These are phyloP conservation scores for Xylaria intraflava DNA, from an alignment of 495 filamentous ascomycete genomes.

Conservation along the genomic window DNA sequence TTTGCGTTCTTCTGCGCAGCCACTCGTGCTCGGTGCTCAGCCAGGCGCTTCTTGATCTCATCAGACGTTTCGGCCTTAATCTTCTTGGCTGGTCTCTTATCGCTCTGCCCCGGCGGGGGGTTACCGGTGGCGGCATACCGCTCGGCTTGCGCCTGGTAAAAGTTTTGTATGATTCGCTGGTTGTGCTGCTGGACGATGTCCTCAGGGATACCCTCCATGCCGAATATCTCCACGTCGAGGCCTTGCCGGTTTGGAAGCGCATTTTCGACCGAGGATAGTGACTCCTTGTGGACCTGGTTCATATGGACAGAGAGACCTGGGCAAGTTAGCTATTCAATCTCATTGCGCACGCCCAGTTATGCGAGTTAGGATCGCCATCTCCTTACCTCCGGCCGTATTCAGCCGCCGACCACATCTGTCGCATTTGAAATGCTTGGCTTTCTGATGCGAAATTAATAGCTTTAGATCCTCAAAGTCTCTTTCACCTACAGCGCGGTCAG, in stretches of 20 bases:
- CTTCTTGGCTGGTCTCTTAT: conserved; percentile 60
- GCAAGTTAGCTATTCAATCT: conserved; percentile 18
- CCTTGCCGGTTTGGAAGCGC: conserved; percentile 75
- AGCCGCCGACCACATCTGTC: conserved; percentile 78
- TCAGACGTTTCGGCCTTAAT: conserved; percentile 69
- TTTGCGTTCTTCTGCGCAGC: conserved; percentile 51
- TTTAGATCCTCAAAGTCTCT: conserved; percentile 96
- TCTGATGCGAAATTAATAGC: conserved; percentile 93
- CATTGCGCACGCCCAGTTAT: not conserved
- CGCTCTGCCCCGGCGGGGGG: conserved; percentile 53
- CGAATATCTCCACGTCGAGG: conserved; percentile 91
- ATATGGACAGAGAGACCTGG: conserved; percentile 89
- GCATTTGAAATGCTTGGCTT: conserved; percentile 98
- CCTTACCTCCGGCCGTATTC: conserved; percentile 89
- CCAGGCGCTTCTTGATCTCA: conserved; percentile 75
- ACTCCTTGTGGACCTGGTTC: conserved; percentile 98
- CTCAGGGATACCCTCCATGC: conserved; percentile 93
- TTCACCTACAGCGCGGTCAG: conserved; percentile 47
- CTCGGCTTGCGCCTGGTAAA: conserved; percentile 78
- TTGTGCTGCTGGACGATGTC: conserved; percentile 76
- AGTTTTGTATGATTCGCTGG: conserved; percentile 74
- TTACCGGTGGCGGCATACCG: conserved; percentile 79
- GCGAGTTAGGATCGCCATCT: not conserved
- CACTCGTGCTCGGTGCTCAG: conserved; percentile 68
- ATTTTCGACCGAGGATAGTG: conserved; percentile 78